Base-by-base conservation (phyloP, 306 rosid genomes). In the Cucurbita pepo region DNA sequence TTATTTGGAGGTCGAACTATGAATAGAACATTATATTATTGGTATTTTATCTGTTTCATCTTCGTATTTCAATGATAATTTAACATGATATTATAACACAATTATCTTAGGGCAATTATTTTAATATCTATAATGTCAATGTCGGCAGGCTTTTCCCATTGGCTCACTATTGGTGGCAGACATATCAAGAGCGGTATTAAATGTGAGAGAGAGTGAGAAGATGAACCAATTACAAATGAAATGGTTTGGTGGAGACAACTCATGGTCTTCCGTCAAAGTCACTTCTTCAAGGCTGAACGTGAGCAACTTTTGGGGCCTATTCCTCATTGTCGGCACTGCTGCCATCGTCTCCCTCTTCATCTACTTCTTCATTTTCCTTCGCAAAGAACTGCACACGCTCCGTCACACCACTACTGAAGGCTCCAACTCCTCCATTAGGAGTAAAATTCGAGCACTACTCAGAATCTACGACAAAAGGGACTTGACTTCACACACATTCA, bases 231-330 rank as follows among this genome's bases (percentile, higher is more conserved):
- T 85, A 8, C 86, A 88, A 75, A 54, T 70, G 0, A 77, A 61
- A 54, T 85, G 91, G 88, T 75, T 88, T 38, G 77, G 50, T 14
- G 47, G 41, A 36, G 51, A 12, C 15, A 60, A 1, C 38, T 86
- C 86, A 16, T 43, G 25, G 63, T 73, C 79, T 30, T 59, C 90
- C 18, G 72, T 37, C 47, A 50, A 60, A 21, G 37, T 75, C 18
- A 77, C 87, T 56, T 82, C 88, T 1, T 18, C 60, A 14, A 81
- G 78, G 75, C 86, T 90, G 1, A 81, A 82, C 67, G 81, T 90
- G 3, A 74, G 72, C 7, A 87, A 84, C 79, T 87, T 90, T 21
- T 73, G 88, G 82, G 91, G 90, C 6, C 80, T 88, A 10, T 88
- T 86, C 77, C 77, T 88, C 37, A 63, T 86, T 12, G 85, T 77